Conservation (phyloP, 225 moss, liverwort and hornwort genomes). For the Sphagnum contortum region DNA sequence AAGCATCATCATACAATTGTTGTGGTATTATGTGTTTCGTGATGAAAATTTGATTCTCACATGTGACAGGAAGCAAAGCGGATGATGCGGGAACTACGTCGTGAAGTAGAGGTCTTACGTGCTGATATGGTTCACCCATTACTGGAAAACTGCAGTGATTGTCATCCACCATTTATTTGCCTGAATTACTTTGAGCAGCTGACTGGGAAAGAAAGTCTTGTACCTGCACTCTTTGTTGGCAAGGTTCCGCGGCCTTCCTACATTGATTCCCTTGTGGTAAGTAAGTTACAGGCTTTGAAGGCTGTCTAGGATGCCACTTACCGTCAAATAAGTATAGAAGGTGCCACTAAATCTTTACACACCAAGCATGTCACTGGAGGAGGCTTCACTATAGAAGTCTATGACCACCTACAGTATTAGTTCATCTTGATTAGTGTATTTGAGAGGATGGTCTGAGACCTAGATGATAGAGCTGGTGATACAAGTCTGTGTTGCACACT, state of each 20-base stretch:
- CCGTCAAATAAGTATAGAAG: too few species aligned
- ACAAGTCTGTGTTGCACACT: too few species aligned
- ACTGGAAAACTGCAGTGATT: constrained; percentile 29
- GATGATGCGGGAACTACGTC: constrained; percentile 30
- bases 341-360: too few species aligned
- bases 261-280: constrained; percentile 35
- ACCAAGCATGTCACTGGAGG: too few species aligned
- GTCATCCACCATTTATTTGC: constrained; percentile 47
- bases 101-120: constrained; percentile 39
- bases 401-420: too few species aligned
- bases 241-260: constrained; percentile 50
- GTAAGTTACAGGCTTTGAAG: neutral
- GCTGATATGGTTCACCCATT: constrained; percentile 51
- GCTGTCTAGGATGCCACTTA: too few species aligned
- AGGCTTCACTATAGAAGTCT: too few species aligned
- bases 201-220: constrained; percentile 52
- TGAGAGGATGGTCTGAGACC: too few species aligned
- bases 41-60: neutral
- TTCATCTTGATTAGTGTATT: too few species aligned
- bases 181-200: constrained; percentile 52
- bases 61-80: constrained; percentile 44
- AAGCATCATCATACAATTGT: too few species aligned
- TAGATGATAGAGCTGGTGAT: too few species aligned
- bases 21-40: too few species aligned
- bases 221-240: constrained; percentile 53